Conservation (phyloP, 2,329 filamentous ascomycete genomes). For the Trichoderma endophyticum region DNA sequence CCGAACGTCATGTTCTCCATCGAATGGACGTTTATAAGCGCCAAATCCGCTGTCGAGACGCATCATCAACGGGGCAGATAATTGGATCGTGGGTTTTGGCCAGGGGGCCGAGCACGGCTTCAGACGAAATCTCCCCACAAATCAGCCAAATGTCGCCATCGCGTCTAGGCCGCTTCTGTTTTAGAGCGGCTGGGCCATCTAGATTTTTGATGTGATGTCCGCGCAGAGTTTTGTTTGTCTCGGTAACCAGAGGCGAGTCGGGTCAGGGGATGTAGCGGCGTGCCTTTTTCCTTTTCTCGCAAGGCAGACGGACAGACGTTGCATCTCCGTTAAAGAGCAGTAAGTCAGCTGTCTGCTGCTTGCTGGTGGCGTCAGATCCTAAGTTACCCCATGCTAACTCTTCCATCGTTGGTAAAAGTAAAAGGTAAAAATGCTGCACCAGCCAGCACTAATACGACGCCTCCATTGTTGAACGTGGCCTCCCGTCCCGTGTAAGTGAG, state of each 20-base stretch:
- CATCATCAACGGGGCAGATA: not conserved
- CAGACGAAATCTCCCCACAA: conserved; percentile 6
- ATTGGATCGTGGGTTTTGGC: not conserved
- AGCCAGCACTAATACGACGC: not conserved
- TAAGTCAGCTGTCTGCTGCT: not conserved
- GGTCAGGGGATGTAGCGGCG: not conserved
- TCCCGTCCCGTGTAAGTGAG: not conserved
- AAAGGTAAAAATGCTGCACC: not conserved
- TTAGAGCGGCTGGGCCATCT: not conserved
- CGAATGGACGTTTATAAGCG: not conserved
- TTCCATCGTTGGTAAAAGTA: not conserved
- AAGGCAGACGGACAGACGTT: not conserved
- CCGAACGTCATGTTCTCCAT: conserved; percentile 7
- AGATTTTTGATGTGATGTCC: not conserved
- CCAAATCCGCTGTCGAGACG: not conserved
- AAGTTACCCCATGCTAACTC: not conserved
- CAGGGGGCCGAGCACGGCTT: not conserved
- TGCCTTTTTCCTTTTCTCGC: not conserved
- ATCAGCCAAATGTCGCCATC: conserved; percentile 17
- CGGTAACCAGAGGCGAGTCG: not conserved
- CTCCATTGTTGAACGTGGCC: not conserved
- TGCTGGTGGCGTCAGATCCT: not conserved
- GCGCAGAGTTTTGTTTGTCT: not conserved
- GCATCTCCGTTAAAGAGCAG: not conserved
- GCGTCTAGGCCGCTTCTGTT: conserved; percentile 10